Conservation (phyloP, 2,329 filamentous ascomycete species). For the Talaromyces funiculosus region DNA sequence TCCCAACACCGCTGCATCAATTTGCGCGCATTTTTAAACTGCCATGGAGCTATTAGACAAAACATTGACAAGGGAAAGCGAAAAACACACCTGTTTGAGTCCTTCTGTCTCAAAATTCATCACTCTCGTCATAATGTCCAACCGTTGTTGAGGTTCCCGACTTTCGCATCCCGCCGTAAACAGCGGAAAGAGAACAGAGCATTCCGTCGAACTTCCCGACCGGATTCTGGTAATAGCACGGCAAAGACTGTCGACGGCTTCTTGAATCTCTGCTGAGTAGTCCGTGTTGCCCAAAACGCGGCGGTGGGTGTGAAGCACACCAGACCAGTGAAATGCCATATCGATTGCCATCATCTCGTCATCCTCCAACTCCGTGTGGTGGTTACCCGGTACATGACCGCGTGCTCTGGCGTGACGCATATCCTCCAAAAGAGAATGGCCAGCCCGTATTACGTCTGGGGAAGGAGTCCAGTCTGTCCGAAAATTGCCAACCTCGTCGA, state of each 20-base stretch:
- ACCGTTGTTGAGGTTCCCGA: slow-evolving; percentile 49
- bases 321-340: slow-evolving; percentile 73
- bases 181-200: slow-evolving; percentile 71
- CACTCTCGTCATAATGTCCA: slow-evolving; percentile 60
- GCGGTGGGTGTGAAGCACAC: slow-evolving; percentile 67
- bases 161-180: slow-evolving; percentile 79
- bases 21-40: slow-evolving; percentile 38
- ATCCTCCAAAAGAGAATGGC: slow-evolving; percentile 55
- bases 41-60: background rate
- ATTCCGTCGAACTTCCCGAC: slow-evolving; percentile 64
- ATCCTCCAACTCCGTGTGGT: slow-evolving; percentile 36
- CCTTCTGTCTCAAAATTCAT: slow-evolving; percentile 65
- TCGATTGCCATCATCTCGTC: slow-evolving; percentile 61
- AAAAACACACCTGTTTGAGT: slow-evolving; percentile 61
- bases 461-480: slow-evolving; percentile 55
- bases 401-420: slow-evolving; percentile 52
- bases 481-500: slow-evolving; percentile 50
- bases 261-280: slow-evolving; percentile 56
- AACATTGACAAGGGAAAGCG: background rate
- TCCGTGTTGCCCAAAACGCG: slow-evolving; percentile 61
- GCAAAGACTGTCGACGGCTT: slow-evolving; percentile 59
- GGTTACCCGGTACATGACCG: slow-evolving; percentile 33
- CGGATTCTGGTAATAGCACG: slow-evolving; percentile 57
- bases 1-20: slow-evolving; percentile 39
- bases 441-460: slow-evolving; percentile 49